These are phyloP conservation scores for Salmacisia buchloeana DNA, from an alignment of 1,284 basidiomycete genomes.

Conservation along the genomic window DNA sequence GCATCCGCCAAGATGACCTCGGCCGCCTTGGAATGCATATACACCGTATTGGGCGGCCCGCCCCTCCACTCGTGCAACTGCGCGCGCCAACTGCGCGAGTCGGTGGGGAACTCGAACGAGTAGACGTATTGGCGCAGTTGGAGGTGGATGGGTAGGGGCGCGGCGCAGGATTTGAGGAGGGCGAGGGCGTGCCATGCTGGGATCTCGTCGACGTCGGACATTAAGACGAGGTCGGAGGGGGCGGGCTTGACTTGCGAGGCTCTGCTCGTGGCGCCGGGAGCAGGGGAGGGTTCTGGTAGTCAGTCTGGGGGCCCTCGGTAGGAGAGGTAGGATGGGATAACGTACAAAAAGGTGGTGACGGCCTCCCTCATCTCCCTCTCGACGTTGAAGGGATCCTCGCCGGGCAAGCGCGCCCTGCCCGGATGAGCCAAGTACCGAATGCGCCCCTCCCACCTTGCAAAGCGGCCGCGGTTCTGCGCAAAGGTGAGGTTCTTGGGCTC, in stretches of 20 bases:
- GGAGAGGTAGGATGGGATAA: too few species aligned
- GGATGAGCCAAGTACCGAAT: constrained; percentile 14
- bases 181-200: constrained; percentile 59
- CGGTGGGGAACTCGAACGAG: constrained; percentile 60
- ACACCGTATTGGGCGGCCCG: constrained; percentile 48
- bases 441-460: constrained; percentile 12
- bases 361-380: constrained; percentile 51
- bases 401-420: constrained; percentile 12
- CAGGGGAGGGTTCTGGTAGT: too few species aligned
- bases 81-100: constrained; percentile 58
- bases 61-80: constrained; percentile 57
- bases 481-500: constrained; percentile 18
- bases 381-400: constrained; percentile 50
- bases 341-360: constrained; percentile 24
- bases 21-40: constrained; percentile 60
- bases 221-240: constrained; percentile 55
- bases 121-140: constrained; percentile 65
- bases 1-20: constrained; percentile 61
- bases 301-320: too few species aligned
- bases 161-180: constrained; percentile 61
- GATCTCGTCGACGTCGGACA: constrained; percentile 68
- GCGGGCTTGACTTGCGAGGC: background rate
- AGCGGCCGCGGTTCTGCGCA: constrained; percentile 6
- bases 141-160: constrained; percentile 60
- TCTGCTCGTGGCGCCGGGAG: background rate